A percentile compares a stretch with the other conserved stretches of the same genome.
These are phyloP conservation scores for Murraya paniculata DNA, from an alignment of 345 rosid species.

Conservation along the genomic window DNA sequence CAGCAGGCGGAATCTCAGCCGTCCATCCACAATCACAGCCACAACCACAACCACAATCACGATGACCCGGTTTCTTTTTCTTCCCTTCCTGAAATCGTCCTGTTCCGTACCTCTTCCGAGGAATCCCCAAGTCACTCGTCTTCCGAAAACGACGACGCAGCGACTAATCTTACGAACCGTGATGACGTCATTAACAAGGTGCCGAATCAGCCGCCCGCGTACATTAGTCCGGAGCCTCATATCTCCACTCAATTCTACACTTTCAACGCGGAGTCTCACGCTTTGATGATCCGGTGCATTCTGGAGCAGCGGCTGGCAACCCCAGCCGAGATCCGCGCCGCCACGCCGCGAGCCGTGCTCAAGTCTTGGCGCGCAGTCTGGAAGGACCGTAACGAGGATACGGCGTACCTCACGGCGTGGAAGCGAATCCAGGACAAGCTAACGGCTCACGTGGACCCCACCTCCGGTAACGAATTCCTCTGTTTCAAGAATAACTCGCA, in stretches of 20 bases:
- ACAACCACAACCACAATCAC: constrained; percentile 33
- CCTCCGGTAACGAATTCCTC: constrained; percentile 73
- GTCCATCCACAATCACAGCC: constrained; percentile 27
- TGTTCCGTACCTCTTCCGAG: constrained; percentile 74
- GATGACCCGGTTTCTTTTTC: constrained; percentile 41
- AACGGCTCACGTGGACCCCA: constrained; percentile 59
- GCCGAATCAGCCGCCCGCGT: constrained; percentile 29
- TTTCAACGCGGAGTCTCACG: constrained; percentile 89
- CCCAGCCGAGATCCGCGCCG: constrained; percentile 88
- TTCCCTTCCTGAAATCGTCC: constrained; percentile 62
- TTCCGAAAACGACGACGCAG: constrained; percentile 48
- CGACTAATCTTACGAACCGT: not conserved
- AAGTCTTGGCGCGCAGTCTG: constrained; percentile 95
- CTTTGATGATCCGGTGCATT: constrained; percentile 92
- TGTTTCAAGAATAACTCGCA: constrained; percentile 89
- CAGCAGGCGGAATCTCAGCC: constrained; percentile 42
- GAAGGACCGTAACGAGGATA: constrained; percentile 98
- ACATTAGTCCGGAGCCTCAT: constrained; percentile 76
- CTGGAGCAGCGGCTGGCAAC: constrained; percentile 78
- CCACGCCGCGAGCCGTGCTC: constrained; percentile 73
- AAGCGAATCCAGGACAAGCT: constrained; percentile 98
- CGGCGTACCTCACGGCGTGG: constrained; percentile 98
- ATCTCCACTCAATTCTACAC: constrained; percentile 96
- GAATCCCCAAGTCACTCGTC: constrained; percentile 55
- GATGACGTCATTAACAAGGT: constrained; percentile 13